These are phyloP conservation scores for Trichoderma lentiforme DNA, from an alignment of 2,329 filamentous ascomycete species.

Conservation along the genomic window DNA sequence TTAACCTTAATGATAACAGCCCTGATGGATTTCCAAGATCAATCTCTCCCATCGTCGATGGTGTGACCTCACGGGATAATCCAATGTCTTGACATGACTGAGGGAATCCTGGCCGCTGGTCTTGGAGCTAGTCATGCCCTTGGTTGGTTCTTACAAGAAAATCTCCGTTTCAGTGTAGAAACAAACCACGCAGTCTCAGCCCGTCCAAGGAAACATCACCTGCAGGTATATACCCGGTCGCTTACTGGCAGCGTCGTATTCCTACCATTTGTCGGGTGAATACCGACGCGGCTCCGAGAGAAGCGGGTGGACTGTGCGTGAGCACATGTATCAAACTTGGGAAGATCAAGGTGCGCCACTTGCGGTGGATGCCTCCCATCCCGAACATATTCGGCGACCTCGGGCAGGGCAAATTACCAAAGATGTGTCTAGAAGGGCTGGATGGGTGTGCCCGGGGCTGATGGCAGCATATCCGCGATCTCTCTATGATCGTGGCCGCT, in stretches of 20 bases:
- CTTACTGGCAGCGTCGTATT: neutral
- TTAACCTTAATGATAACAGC: neutral
- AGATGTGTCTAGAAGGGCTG: neutral
- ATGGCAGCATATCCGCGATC: neutral
- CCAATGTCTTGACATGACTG: neutral
- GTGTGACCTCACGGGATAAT: neutral
- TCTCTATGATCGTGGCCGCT: neutral
- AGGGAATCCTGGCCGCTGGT: neutral
- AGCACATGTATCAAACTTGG: neutral
- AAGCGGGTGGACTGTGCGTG: neutral
- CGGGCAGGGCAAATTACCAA: neutral
- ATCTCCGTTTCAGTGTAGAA: neutral
- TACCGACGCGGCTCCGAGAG: neutral
- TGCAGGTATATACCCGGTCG: neutral
- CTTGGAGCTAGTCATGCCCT: neutral
- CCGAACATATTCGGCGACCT: constrained; percentile 6
- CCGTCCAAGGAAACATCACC: neutral
- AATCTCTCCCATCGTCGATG: neutral
- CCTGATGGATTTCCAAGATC: neutral
- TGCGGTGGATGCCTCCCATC: neutral
- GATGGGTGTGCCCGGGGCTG: neutral
- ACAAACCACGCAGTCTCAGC: neutral
- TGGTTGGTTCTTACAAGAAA: neutral
- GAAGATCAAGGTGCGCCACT: neutral
- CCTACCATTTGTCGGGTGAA: neutral